phyloP scores from a whole-genome alignment of 768 basidiomycete species.

The Tephrocybe sp. region DNA sequence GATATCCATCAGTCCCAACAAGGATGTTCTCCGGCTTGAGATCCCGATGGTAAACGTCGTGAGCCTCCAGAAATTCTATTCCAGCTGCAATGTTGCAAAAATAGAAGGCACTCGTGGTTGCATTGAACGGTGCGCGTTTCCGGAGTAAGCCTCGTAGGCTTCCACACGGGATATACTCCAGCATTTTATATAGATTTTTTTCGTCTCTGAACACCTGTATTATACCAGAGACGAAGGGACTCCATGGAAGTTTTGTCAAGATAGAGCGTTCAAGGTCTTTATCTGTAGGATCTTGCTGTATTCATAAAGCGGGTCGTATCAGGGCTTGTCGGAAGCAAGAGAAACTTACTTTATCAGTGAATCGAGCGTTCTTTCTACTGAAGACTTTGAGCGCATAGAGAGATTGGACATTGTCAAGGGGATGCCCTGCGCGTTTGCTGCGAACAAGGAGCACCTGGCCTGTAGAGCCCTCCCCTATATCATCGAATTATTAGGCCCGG shows the following conservation, averaged over 20 bases:
- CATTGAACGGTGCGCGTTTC: constrained; percentile 28
- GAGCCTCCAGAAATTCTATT: constrained; percentile 44
- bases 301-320: no score
- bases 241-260: constrained; percentile 49
- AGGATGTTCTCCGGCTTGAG: constrained; percentile 61
- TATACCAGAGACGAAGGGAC: constrained; percentile 50
- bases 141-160: constrained; percentile 39
- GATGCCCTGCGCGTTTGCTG: constrained; percentile 25
- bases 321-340: no score
- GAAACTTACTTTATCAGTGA: constrained; percentile 18
- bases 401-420: constrained; percentile 33
- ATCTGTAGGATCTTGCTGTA: constrained; percentile 24
- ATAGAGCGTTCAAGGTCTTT: constrained; percentile 41
- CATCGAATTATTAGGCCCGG: no score
- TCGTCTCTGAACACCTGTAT: constrained; percentile 46
- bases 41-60: constrained; percentile 52
- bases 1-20: constrained; percentile 55
- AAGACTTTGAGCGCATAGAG: constrained; percentile 49
- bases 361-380: constrained; percentile 34
- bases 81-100: constrained; percentile 53
- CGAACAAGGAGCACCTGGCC: constrained; percentile 44
- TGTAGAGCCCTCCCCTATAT: constrained; percentile 41
- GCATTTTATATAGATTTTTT: constrained; percentile 46
- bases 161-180: constrained; percentile 50
- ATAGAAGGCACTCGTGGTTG: constrained; percentile 45